Base-by-base conservation (phyloP, 2,329 filamentous ascomycete genomes). In the Parastagonospora nodorum region DNA sequence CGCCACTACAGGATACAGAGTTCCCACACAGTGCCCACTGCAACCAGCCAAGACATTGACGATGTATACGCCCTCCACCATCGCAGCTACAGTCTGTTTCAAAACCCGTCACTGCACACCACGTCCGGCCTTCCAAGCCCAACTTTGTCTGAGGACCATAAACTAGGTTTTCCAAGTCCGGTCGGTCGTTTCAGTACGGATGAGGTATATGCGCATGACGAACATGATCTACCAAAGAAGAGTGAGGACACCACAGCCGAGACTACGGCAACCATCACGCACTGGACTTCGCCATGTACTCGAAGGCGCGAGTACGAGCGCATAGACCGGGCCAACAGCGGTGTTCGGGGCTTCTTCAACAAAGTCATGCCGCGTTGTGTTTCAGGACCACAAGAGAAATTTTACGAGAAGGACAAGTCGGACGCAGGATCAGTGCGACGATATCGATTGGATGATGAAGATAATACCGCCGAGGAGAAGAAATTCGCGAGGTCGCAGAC, bases 41-140 rank as follows among this genome's bases (percentile, higher is more conserved):
- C 57, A 36, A 50, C 49, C 29, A 66, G 57, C 45, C 66, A 65
- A 45, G 72, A 74, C 41, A 63, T 74, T 37, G 72, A 75, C 53
- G 72, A 74, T 45, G 71, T 73, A 11, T 64, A 74, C 1, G 73
- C 73, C 10, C 61, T 75, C 29, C 73, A 75, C 54, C 73, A 72
- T 45, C 70, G 73, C 56, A 71, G 68, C 45, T 74, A 69, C 52
- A 70, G 60, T 48, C 55, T 75, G 36, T 72, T 72, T 45, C 59
- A 64, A 6, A 69, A 68, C 38, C 60, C 66, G 19, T 62, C 63
- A n/a, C 65, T 69, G 35, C 63, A 67, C 27, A 45, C 67, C 16
- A 48, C 50, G 14, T 62, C 63, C 4, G 55, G 48, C 8, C 51
- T 62, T 6, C 57, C 62, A 12, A 66, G 60, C 29, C 60, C 66